These are phyloP conservation scores for Ophiobolus disseminans DNA, from an alignment of 2,329 filamentous ascomycete genomes.

Conservation along the genomic window DNA sequence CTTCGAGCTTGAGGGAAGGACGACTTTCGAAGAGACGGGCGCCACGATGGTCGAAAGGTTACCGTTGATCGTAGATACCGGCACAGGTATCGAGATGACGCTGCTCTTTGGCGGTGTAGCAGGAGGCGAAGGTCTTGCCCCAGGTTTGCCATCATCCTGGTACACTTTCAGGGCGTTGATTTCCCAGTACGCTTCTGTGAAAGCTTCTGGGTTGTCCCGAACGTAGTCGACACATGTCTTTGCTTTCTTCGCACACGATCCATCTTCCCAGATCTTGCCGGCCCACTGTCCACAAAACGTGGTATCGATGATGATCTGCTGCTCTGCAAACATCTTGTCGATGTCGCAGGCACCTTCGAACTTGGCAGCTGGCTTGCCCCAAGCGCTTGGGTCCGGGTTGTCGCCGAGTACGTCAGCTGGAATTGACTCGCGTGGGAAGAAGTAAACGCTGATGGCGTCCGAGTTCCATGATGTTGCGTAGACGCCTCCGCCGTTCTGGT, in stretches of 20 bases:
- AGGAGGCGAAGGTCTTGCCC: conserved; percentile 16
- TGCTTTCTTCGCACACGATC: conserved; percentile 68
- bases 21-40: conserved; percentile 10
- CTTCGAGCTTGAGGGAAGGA: conserved; percentile 15
- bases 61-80: conserved; percentile 16
- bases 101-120: conserved; percentile 19
- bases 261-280: conserved; percentile 68
- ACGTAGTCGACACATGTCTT: conserved; percentile 76
- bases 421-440: conserved; percentile 74
- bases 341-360: conserved; percentile 77
- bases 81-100: conserved; percentile 13
- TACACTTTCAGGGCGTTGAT: conserved; percentile 59
- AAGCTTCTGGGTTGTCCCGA: conserved; percentile 71
- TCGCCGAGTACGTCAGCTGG: conserved; percentile 68
- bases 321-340: conserved; percentile 69
- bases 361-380: conserved; percentile 71
- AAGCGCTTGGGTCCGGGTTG: conserved; percentile 69
- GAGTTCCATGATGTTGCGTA: conserved; percentile 70
- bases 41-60: conserved; percentile 5
- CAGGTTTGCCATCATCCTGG: conserved; percentile 32
- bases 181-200: conserved; percentile 77
- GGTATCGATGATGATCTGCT: conserved; percentile 82
- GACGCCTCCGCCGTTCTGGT: conserved; percentile 53
- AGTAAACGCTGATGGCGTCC: conserved; percentile 76
- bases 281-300: conserved; percentile 92